Evolutionary conservation across 2,329 filamentous ascomycete genomes (phyloP).

Genomic region (Claviceps pusilla): DNA sequence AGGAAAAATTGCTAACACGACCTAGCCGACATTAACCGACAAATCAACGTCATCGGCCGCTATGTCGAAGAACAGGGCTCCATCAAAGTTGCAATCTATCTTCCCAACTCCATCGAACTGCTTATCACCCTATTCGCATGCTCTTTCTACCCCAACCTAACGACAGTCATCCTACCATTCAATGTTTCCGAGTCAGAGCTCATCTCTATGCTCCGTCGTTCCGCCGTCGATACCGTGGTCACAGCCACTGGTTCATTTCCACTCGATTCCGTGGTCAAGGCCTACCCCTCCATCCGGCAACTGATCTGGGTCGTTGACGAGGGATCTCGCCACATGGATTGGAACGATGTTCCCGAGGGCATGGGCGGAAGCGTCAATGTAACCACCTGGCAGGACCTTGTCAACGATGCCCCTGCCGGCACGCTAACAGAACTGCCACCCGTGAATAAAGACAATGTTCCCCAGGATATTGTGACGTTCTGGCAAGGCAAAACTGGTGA

Average conservation of each 20-base stretch:
- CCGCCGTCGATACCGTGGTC: conserved; percentile 66
- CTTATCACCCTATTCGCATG: conserved; percentile 72
- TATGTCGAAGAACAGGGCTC: conserved; percentile 57
- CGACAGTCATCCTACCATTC: conserved; percentile 72
- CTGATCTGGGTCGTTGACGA: conserved; percentile 88
- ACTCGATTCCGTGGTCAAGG: conserved; percentile 54
- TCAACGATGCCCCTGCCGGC: conserved; percentile 51
- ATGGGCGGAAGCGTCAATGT: conserved; percentile 63
- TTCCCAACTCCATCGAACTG: conserved; percentile 87
- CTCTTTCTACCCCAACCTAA: conserved; percentile 69
- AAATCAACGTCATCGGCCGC: conserved; percentile 76
- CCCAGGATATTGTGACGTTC: conserved; percentile 48
- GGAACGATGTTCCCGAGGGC: conserved; percentile 74
- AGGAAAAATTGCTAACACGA: conserved; percentile 4
- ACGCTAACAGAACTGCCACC: conserved; percentile 50
- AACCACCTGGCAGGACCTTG: conserved; percentile 82
- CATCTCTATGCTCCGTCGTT: conserved; percentile 55
- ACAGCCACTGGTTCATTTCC: conserved; percentile 79
- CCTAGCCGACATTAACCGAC: conserved; percentile 56
- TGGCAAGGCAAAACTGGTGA: conserved; percentile 42
- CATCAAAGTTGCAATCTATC: conserved; percentile 71
- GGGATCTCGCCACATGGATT: conserved; percentile 84
- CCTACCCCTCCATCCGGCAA: conserved; percentile 56
- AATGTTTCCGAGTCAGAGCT: conserved; percentile 56
- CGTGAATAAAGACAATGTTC: conserved; percentile 33